A percentile compares a stretch with the other conserved stretches of the same genome.
Conservation (phyloP, 345 rosid species). For the Salix exigua region DNA sequence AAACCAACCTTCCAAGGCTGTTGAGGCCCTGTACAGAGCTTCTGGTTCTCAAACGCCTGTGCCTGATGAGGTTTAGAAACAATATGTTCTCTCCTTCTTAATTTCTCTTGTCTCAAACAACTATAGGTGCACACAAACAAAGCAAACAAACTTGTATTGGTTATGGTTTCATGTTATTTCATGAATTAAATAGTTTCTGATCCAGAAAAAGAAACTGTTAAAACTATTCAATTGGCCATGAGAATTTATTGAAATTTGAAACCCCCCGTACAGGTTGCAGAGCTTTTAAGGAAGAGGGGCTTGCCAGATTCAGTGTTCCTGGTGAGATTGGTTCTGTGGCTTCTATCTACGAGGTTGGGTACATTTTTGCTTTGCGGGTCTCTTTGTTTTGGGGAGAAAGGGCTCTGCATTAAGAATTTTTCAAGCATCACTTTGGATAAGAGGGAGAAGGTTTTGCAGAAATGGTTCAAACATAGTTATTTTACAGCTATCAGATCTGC, state of each 20-base stretch:
- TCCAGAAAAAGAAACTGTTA: neutral
- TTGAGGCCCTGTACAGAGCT: constrained; percentile 39
- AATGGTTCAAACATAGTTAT: constrained; percentile 38
- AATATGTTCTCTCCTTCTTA: neutral
- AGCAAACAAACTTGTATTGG: no score
- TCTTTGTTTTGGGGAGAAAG: constrained; percentile 35
- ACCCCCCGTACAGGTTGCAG: constrained; percentile 34
- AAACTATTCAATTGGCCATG: neutral
- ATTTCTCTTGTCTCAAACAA: neutral
- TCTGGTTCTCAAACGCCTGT: constrained; percentile 42
- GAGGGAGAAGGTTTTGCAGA: constrained; percentile 58
- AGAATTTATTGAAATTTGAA: neutral
- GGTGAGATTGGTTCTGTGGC: constrained; percentile 38
- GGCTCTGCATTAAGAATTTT: constrained; percentile 56
- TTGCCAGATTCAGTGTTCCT: constrained; percentile 28
- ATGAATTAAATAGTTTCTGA: no score
- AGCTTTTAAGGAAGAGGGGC: constrained; percentile 26
- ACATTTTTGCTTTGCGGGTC: constrained; percentile 63
- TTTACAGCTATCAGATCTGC: constrained; percentile 53
- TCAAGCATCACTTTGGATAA: constrained; percentile 41
- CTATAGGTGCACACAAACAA: no score
- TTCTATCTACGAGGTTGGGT: constrained; percentile 66
- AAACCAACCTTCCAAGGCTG: constrained; percentile 17
- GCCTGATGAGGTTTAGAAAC: constrained; percentile 41
- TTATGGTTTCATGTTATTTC: no score